Percentiles rank a stretch among this genome's conserved stretches.
Conservation (phyloP, 495 filamentous ascomycete genomes). For the Acidomyces sp. region DNA sequence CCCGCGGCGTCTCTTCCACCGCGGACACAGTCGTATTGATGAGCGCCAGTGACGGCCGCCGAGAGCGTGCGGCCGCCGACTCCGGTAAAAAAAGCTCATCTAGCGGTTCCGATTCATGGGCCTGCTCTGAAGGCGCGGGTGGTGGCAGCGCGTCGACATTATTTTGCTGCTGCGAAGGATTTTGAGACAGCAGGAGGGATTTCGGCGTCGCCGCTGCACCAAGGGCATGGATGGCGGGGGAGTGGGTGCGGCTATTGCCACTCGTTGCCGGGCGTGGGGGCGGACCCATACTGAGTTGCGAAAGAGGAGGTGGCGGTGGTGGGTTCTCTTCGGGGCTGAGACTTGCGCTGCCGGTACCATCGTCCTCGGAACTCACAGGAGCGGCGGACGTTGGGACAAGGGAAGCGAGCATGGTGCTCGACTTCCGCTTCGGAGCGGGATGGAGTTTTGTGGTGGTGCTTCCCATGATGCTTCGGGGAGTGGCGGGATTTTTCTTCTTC, state of each 20-base stretch:
- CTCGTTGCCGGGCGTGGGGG: conserved; percentile 41
- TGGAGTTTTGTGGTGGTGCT: conserved; percentile 40
- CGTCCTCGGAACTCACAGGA: conserved; percentile 49
- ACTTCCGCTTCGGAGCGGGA: conserved; percentile 55
- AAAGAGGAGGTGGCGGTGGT: too few species aligned
- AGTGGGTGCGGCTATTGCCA: conserved; percentile 34
- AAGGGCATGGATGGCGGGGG: conserved; percentile 35
- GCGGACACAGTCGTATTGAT: conserved; percentile 20
- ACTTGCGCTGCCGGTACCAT: too few species aligned
- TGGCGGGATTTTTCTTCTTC: conserved; percentile 19
- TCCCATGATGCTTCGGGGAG: conserved; percentile 25
- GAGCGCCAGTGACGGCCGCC: conserved; percentile 12
- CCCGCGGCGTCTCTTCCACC: conserved; percentile 24
- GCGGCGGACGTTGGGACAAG: conserved; percentile 25
- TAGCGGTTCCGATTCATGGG: conserved; percentile 9
- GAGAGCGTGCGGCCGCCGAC: conserved; percentile 16
- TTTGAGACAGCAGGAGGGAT: conserved; percentile 23
- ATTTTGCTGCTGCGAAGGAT: conserved; percentile 9
- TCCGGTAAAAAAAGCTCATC: conserved; percentile 31
- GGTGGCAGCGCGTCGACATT: conserved; percentile 3
- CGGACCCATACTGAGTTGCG: too few species aligned
- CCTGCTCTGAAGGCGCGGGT: neutral
- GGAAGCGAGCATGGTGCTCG: conserved; percentile 30
- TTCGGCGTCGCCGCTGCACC: conserved; percentile 26
- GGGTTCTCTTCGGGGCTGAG: conserved; percentile 67